Base-by-base conservation (phyloP, 352 stramenopile species). In the Phytophthora hybrid region DNA sequence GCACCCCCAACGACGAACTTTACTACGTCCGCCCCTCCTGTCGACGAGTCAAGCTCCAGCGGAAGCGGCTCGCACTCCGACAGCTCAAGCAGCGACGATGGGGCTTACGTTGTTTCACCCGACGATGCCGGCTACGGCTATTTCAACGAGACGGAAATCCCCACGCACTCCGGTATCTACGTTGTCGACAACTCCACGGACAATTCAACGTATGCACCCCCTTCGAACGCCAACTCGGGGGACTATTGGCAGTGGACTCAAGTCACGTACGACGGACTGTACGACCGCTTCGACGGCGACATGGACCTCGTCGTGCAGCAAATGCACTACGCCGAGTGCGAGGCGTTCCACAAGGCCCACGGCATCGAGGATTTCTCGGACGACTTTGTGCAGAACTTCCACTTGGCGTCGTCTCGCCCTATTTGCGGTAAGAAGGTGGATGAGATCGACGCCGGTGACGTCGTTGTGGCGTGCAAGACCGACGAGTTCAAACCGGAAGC, bases 161-260 rank as follows among this genome's bases (percentile, higher is more conserved):
- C 61, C 1, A 51, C 39, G 13, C 63, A 72, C 41, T 68, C 56
- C 8, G 63, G 21, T 11, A 76, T 72, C 56, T 76, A 66, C 49
- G 34, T 75, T 32, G 55, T 63, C 52, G 55, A 74, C 53, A 71
- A 64, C 26, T 66, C 69, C 13, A 71, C 62, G 29, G 51, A 71
- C 18, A 37, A 19, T 21, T 69, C 66, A 19, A 69, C 63, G 46
- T 51, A 63, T 46, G 69, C 73, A 23, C 74, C 64, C 1, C 44
- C 64, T 57, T 69, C 68, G 10, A 65, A 79, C 31, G 82, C 78
- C 51, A 87, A 79, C 34, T 78, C 69, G 7, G 82, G 82, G 21
- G 61, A 74, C 53, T 90, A 90, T 68, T 90, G 82, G 82, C 54
- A 77, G 26, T 90, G 82, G 82, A 67, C 83, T 23, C 49, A 83